Base-by-base conservation (phyloP, 441 rosid genomes). In the Gossypium schwendimanii region DNA sequence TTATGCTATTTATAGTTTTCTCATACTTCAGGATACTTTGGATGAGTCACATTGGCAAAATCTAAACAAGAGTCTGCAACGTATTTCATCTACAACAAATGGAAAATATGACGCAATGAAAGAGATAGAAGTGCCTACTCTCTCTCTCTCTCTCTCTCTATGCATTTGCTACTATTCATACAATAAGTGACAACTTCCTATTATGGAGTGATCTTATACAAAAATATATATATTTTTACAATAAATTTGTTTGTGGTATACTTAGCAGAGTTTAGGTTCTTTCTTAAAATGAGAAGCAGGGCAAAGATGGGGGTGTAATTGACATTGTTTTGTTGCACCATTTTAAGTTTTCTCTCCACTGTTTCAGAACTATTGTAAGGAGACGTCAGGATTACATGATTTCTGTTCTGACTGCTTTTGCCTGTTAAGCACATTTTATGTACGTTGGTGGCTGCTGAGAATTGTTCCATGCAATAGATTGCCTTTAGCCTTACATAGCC, bases 71-170 rank as follows among this genome's bases (percentile, higher is more conserved):
- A 91, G 88, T 73, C 79, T 94, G 82, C 87, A 80, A 80, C 84
- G 87, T 79, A 92, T 92, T 76, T 89, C 98, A 65, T 91, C 97
- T 70, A 85, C 91, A 15, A 92, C 92, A 61, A 85, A 94, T 84
- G 99, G 99, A 85, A 94, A 94, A 85, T 89, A 86, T 74, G 97
- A 88, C 78, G 97, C 94, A 21, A 78, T 87, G 73, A 82, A 78
- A 71, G 90, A 88, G 82, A 94, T 94, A 66, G 87, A 67, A 73
- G 99, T 91, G 87, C 49, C 15, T 74, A 20, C 9, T 39, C 39
- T 31, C 75, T 61, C 65, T 24, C 26, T 23, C 24, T 23, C 24
- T 24, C 26, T 24, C 26, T 24, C 26, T 24, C 31, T 57, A 14
- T 55, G 65, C 65, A 45, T 20, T 6, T 31, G 0, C 44, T 14